Evolutionary conservation across 345 rosid genomes (phyloP), one percentile per base, ranked within the genome.

Genomic region (Ceriops tagal): DNA sequence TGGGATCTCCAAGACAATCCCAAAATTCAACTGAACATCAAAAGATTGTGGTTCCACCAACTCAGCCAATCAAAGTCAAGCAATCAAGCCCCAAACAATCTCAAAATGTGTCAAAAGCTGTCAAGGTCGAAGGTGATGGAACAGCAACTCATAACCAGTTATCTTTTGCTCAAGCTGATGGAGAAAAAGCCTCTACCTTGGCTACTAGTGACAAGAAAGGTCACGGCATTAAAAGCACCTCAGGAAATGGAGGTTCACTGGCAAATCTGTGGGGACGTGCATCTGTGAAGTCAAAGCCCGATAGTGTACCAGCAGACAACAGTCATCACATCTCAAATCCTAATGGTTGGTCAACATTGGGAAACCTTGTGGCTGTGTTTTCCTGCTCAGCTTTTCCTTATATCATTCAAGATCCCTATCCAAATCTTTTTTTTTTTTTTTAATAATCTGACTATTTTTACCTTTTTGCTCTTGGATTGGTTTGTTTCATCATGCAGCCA

Each of bases 221-320:
- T 46, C 85, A 81, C 62, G 61, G 73, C 15, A 70, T 70, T 65
- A 90, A 85, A 78, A 83, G 71, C 70, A 49, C 81, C 58, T 49
- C 78, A 56, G 87, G 75, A 67, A 69, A 75, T 58, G 87, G 84
- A 65, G 85, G 88, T 73, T 86, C 86, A 37, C 77, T 92, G 58
- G 80, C 85, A 70, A 90, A 81, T 74, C 76, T 92, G 64, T 95
- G 96, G 99, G 86, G 82, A 28, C 87, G 80, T 77, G 96, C 93
- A 59, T 77, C 90, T 75, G 73, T 79, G 39, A 92, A 86, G 82
- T 65, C 84, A 46, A 89, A 87, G 78, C 73, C 75, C 46, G 35
- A 67, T 67, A 51, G 68, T 70, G 79, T 74, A 27, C 73, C 75
- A 20, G 77, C 68, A 59, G 78, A 71, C 58, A 69, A 73, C 52